Base-by-base conservation (phyloP, 345 rosid genomes). In the Kernera saxatilis region DNA sequence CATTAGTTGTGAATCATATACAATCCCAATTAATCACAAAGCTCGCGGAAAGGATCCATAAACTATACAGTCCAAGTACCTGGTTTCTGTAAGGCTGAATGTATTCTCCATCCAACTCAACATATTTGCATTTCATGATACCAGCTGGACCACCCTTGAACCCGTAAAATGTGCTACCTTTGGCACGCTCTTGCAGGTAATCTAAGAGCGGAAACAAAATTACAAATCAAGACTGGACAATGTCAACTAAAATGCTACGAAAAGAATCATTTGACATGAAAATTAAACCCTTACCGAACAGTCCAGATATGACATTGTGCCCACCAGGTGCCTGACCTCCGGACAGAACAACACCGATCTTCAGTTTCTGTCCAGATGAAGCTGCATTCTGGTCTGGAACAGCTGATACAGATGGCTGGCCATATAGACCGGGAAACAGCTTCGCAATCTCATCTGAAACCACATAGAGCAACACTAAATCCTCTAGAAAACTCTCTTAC, bases 321-420 rank as follows among this genome's bases (percentile, higher is more conserved):
- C 99, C 99, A 50, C 99, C 99, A 7, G 98, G 99, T 11, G 99
- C 98, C 76, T 95, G 99, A 37, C 99, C 99, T 33, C 99, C 99
- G 0, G 99, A 94, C 57, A 94, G 71, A 59, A 94, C 99, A 52
- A 91, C 96, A 27, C 98, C 99, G 10, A 94, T 88, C 86, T 89
- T 94, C 76, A 91, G 55, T 75, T 85, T 87, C 79, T 73, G 83
- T 51, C 53, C 81, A 0, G 89, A 69, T 13, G 52, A 35, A 75
- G 80, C 22, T 1, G 85, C 18, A 41, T 71, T 56, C 30, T 41
- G 76, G 46, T 72, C 67, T 8, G 97, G 93, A 61, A 88, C 85
- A 75, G 82, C 64, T 75, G 80, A 43, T 54, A 92, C 82, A 5
- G 98, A 84, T 27, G 98, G 97, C 70, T 94, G 99, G 0, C 99